Base-by-base conservation (phyloP, 2,329 filamentous ascomycete species). In the Gliomastix tumulicola region DNA sequence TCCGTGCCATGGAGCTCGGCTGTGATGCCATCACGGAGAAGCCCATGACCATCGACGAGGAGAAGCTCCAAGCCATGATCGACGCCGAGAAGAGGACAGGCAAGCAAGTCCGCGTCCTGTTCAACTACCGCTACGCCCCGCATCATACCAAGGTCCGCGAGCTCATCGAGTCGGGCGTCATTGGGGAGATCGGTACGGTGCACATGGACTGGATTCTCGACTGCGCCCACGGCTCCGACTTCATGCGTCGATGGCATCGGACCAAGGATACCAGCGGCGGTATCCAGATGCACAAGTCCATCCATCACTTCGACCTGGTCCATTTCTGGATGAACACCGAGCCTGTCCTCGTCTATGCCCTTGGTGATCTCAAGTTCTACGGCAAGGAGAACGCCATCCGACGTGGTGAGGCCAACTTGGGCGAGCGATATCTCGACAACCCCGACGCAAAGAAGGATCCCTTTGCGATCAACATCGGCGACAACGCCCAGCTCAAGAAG, bases 171-270 rank as follows among this genome's bases (percentile, higher is more conserved):
- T 60, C 61, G 2, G 64, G 63, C 2, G 62, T 60, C 0, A 70
- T 72, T 30, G 68, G 68, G 2, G 49, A 56, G 20, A 57, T 71
- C 5, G 56, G 62, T 19, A 63, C 57, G 2, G 62, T 71, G 16
- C 66, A 70, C 39, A 68, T 71, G 32, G 67, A 71, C 43, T 71
- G 68, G 68, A 56, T 69, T 43, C 58, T 71, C 22, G 66, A 71
- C 42, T 68, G 63, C 6, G 59, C 59, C 16, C 68, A 71, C 41
- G 67, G 67, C 1, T 63, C 66, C 1, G 68, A 71, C 44, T 69
- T 66, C 43, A 68, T 70, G 45, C 63, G 68, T 5, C 65, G 68
- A 18, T 71, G 68, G 68, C 67, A 71, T 41, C 62, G 67, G 15
- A 62, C 69, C 38, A 68, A 67, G 49, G 52, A 57, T 16, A 71